phyloP scores from a whole-genome alignment of 2,329 filamentous ascomycete genomes.

The Sporothrix luriei region DNA sequence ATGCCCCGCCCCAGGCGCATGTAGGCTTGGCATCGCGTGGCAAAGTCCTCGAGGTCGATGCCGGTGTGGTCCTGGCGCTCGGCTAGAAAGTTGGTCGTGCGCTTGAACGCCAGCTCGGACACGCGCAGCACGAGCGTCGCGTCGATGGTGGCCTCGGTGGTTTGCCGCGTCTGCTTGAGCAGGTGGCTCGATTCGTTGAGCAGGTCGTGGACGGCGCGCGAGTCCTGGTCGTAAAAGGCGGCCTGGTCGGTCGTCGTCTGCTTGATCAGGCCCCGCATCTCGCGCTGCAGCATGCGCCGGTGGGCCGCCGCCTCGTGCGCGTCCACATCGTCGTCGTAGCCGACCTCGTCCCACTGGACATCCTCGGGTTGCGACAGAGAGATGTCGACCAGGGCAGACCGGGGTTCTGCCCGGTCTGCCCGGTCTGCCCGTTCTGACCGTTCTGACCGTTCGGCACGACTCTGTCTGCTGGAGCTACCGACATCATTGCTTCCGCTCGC shows the following conservation, averaged over 20 bases:
- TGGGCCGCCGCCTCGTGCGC: slow-evolving; percentile 79
- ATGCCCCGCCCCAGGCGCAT: slow-evolving; percentile 71
- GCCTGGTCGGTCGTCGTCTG: slow-evolving; percentile 63
- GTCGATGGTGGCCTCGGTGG: slow-evolving; percentile 86
- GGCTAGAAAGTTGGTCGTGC: slow-evolving; percentile 71
- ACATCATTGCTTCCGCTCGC: background rate
- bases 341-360: slow-evolving; percentile 39
- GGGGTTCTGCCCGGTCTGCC: background rate
- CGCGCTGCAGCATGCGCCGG: slow-evolving; percentile 60
- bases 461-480: background rate
- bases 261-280: slow-evolving; percentile 58
- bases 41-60: slow-evolving; percentile 86
- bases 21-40: slow-evolving; percentile 84
- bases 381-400: slow-evolving; percentile 35
- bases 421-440: background rate
- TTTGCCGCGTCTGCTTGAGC: slow-evolving; percentile 75
- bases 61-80: slow-evolving; percentile 70
- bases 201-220: slow-evolving; percentile 65
- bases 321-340: slow-evolving; percentile 63
- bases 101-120: slow-evolving; percentile 78
- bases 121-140: slow-evolving; percentile 80
- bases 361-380: slow-evolving; percentile 36
- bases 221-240: slow-evolving; percentile 68
- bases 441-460: background rate
- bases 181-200: slow-evolving; percentile 67